Percentiles rank a stretch among this genome's conserved stretches.
phyloP scores from a whole-genome alignment of 768 basidiomycete genomes.

The Termitomyces sp. region DNA sequence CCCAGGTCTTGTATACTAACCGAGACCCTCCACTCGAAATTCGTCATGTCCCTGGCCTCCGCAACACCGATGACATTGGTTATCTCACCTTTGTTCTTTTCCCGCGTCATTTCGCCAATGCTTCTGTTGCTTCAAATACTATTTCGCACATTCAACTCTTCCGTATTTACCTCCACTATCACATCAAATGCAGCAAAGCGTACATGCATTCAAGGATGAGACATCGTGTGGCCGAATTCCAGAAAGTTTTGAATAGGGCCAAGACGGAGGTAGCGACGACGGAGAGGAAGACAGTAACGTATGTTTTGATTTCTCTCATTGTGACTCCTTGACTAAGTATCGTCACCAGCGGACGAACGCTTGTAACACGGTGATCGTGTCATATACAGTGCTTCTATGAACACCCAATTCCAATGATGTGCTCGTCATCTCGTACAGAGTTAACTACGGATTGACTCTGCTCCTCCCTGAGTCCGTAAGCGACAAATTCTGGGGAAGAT shows the following conservation, averaged over 20 bases:
- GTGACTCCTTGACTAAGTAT: not conserved
- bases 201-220: conserved; percentile 99
- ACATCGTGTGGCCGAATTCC: conserved; percentile 89
- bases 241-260: conserved; percentile 91
- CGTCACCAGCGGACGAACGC: conserved; percentile 44
- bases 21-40: conserved; percentile 97
- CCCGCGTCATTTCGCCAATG: conserved; percentile 88
- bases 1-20: conserved; percentile 93
- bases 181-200: conserved; percentile 97
- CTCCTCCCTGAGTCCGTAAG: not conserved
- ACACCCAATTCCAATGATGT: not conserved
- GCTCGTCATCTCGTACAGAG: not conserved
- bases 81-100: conserved; percentile 98
- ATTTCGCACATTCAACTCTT: conserved; percentile 96
- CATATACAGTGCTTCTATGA: not conserved
- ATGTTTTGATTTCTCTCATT: conserved; percentile 19
- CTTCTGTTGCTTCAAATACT: conserved; percentile 60
- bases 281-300: conserved; percentile 92
- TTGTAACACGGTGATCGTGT: conserved; percentile 42
- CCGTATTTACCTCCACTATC: conserved; percentile 98
- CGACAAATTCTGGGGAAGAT: not conserved
- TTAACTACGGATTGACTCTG: not conserved
- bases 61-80: conserved; percentile 82
- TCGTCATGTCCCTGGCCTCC: conserved; percentile 75
- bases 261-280: conserved; percentile 83